Base-by-base conservation (phyloP, 768 basidiomycete species). In the Piloderma croceum region DNA sequence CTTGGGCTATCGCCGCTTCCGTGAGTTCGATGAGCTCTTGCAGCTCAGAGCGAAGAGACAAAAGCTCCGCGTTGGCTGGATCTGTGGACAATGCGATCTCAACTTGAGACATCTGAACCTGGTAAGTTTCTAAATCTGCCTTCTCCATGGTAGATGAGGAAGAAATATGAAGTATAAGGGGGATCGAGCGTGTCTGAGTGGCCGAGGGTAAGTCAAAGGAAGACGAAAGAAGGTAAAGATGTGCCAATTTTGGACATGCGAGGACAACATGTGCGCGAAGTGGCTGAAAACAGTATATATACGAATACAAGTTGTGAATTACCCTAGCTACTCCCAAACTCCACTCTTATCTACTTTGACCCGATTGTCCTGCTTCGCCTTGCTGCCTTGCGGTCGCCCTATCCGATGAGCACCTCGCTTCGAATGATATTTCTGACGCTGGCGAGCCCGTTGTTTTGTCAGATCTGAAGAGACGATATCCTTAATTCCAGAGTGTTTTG, bases 31-130 rank as follows among this genome's bases (percentile, higher is more conserved):
- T 89, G 58, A 92, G 86, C 62, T 90, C 79, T 56, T 80, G 72
- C 37, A 93, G 74, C 62, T 91, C 86, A 24, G 77, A 75, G 51
- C 77, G 79, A 37, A 93, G 76, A 21, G 77, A 79, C 27, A 72
- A 62, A 34, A 91, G 79, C 60, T 86, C 88, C 39, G 65, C 52
- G 58, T 89, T 91, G 52, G 68, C 67, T 4, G 88, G 84, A 55
- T 92, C 90, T 31, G 77, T 60, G 36, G 77, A 68, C 34, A 93
- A 79, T 15, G 87, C 83, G 40, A 78, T 64, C 60, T 91, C 86
- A 45, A 92, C 89, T 59, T 91, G 87, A n/a, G 82, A 79, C 44
- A 90, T 81, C 58, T 90, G 87, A 9, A 85, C 84, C 67, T 91
- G 85, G 57, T 90, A 91, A 2, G 86, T 87, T 62, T 92, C 90